Conservation (phyloP, 768 basidiomycete genomes). For the Suillus placidus region DNA sequence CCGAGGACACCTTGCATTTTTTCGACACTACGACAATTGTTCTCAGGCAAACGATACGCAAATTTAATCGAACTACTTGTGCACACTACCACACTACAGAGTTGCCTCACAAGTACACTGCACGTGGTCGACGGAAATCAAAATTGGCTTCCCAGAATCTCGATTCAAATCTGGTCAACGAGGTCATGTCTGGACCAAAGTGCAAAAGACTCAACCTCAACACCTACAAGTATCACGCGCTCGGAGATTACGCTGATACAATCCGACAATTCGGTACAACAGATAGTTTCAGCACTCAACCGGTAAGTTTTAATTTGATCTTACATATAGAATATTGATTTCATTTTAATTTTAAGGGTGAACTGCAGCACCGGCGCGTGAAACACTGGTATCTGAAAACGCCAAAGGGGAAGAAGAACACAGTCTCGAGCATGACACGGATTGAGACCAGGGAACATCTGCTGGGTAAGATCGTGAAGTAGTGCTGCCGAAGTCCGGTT, state of each 20-base stretch:
- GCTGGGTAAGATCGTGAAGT: slow-evolving; percentile 23
- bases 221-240: neutral
- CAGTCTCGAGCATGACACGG: slow-evolving; percentile 29
- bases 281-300: slow-evolving; percentile 38
- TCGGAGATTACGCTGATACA: neutral
- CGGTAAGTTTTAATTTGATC: slow-evolving; percentile 14
- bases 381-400: slow-evolving; percentile 40
- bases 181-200: neutral
- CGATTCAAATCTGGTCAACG: neutral
- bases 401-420: slow-evolving; percentile 33
- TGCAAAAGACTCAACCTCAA: neutral
- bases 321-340: neutral
- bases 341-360: neutral
- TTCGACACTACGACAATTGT: neutral
- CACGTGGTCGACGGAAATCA: neutral
- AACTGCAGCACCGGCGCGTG: slow-evolving; percentile 23
- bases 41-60: neutral
- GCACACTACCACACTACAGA: neutral
- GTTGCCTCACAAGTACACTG: neutral
- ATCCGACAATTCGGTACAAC: slow-evolving; percentile 23
- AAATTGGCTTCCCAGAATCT: neutral
- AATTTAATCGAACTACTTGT: neutral
- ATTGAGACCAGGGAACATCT: slow-evolving; percentile 20
- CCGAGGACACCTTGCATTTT: too few relatives aligned
- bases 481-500: too few relatives aligned